A percentile compares a stretch with the other conserved stretches of the same genome.
phyloP scores from a whole-genome alignment of 176 grass and related monocot species.

The Rhynchospora pubera region DNA sequence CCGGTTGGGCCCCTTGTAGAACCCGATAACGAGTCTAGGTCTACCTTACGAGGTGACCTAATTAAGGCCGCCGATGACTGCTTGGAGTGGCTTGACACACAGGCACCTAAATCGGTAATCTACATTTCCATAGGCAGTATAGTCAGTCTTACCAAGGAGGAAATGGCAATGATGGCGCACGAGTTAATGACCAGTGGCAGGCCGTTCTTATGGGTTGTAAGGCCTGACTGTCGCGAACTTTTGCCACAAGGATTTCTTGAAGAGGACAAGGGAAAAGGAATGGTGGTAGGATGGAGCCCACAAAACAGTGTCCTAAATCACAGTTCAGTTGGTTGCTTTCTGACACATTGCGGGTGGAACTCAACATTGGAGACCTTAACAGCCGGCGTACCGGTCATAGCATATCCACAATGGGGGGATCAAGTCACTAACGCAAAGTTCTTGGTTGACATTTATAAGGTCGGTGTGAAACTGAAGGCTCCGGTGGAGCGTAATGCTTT shows the following conservation, averaged over 20 bases:
- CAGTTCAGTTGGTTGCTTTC: constrained; percentile 47
- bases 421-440: constrained; percentile 66
- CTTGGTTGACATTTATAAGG: constrained; percentile 42
- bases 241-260: constrained; percentile 46
- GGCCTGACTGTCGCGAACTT: constrained; percentile 25
- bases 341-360: constrained; percentile 94
- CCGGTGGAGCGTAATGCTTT: constrained; percentile 39
- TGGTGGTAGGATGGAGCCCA: constrained; percentile 71
- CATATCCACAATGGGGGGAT: constrained; percentile 68
- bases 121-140: constrained; percentile 80
- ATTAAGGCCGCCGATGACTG: constrained; percentile 33
- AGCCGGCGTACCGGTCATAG: constrained; percentile 55
- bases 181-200: constrained; percentile 33
- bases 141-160: constrained; percentile 37
- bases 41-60: constrained; percentile 40
- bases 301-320: constrained; percentile 64
- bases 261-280: constrained; percentile 21
- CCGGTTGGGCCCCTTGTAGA: constrained; percentile 65
- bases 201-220: constrained; percentile 78
- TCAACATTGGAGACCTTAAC: constrained; percentile 63
- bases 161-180: constrained; percentile 49
- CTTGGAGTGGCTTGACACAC: constrained; percentile 47
- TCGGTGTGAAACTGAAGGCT: constrained; percentile 43
- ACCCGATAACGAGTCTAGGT: not conserved
- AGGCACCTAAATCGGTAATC: constrained; percentile 38